phyloP scores from a whole-genome alignment of 2,329 filamentous ascomycete species.

The Malbranchea zuffiana region DNA sequence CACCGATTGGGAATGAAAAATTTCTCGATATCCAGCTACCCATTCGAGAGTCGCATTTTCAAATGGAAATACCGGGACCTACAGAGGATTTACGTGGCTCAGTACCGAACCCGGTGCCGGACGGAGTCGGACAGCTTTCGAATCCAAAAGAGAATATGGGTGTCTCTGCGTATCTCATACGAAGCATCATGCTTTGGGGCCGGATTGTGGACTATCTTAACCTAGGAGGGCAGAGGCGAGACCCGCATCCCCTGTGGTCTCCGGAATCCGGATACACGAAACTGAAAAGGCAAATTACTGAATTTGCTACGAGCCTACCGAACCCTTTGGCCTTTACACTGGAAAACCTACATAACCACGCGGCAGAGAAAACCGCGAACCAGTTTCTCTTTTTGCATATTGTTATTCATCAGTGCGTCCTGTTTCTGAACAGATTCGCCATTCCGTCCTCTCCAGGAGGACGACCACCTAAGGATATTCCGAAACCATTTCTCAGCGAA shows the following conservation, averaged over 20 bases:
- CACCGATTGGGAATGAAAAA: slow-evolving; percentile 82
- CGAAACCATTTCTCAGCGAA: slow-evolving; percentile 65
- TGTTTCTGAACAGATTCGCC: slow-evolving; percentile 84
- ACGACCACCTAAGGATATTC: slow-evolving; percentile 57
- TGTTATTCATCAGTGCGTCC: slow-evolving; percentile 72
- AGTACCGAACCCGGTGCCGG: slow-evolving; percentile 51
- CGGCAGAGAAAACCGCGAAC: slow-evolving; percentile 73
- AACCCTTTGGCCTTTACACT: slow-evolving; percentile 59
- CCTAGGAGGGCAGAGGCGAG: slow-evolving; percentile 71
- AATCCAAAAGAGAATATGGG: slow-evolving; percentile 80
- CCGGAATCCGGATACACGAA: slow-evolving; percentile 62
- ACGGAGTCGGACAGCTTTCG: slow-evolving; percentile 52
- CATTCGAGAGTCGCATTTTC: slow-evolving; percentile 79
- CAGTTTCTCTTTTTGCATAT: slow-evolving; percentile 92
- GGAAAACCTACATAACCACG: slow-evolving; percentile 76
- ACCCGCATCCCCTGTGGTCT: slow-evolving; percentile 69
- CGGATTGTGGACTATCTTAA: slow-evolving; percentile 82
- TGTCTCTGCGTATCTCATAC: slow-evolving; percentile 80
- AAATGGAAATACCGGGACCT: slow-evolving; percentile 77
- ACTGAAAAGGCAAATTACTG: slow-evolving; percentile 60
- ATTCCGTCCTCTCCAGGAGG: slow-evolving; percentile 57
- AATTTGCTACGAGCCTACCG: slow-evolving; percentile 60
- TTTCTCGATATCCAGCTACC: slow-evolving; percentile 82
- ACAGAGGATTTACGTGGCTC: slow-evolving; percentile 73
- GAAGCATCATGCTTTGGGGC: slow-evolving; percentile 79